These are phyloP conservation scores for Diaporthe helianthi DNA, from an alignment of 2,329 filamentous ascomycete genomes.

Conservation along the genomic window DNA sequence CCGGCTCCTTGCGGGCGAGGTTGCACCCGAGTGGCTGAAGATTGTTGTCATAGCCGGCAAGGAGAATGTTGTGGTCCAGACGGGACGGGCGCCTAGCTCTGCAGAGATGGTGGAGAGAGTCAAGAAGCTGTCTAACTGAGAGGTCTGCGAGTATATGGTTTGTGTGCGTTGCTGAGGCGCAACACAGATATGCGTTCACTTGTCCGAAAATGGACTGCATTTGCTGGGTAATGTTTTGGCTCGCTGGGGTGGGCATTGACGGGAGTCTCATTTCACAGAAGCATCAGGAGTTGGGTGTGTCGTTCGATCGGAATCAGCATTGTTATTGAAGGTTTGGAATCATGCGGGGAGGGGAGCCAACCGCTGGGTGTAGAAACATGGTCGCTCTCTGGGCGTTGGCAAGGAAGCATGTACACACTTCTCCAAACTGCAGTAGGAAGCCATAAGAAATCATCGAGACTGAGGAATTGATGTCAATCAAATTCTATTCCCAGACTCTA, in stretches of 20 bases:
- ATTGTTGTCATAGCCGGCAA: conserved; percentile 59
- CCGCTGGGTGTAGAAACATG: neutral
- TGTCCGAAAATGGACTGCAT: neutral
- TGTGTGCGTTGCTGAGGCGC: neutral
- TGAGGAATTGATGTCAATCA: conserved; percentile 11
- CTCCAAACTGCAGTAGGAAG: neutral
- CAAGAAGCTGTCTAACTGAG: conserved; percentile 37
- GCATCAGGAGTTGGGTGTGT: conserved; percentile 3
- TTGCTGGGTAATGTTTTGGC: neutral
- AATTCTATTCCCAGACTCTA: conserved; percentile 33
- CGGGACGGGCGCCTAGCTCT: conserved; percentile 38
- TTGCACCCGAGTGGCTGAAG: conserved; percentile 64
- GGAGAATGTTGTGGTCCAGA: conserved; percentile 65
- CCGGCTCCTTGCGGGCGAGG: conserved; percentile 58
- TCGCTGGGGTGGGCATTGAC: neutral
- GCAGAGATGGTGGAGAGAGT: conserved; percentile 38
- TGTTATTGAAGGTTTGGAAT: neutral
- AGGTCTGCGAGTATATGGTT: neutral
- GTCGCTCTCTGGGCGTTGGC: conserved; percentile 22
- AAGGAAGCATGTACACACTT: conserved; percentile 7
- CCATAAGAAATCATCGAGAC: neutral
- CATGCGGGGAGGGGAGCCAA: neutral
- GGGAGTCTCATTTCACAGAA: neutral
- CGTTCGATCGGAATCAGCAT: neutral
- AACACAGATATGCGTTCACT: neutral